Base-by-base conservation (phyloP, 2,329 filamentous ascomycete species). In the Penicillium sp. region DNA sequence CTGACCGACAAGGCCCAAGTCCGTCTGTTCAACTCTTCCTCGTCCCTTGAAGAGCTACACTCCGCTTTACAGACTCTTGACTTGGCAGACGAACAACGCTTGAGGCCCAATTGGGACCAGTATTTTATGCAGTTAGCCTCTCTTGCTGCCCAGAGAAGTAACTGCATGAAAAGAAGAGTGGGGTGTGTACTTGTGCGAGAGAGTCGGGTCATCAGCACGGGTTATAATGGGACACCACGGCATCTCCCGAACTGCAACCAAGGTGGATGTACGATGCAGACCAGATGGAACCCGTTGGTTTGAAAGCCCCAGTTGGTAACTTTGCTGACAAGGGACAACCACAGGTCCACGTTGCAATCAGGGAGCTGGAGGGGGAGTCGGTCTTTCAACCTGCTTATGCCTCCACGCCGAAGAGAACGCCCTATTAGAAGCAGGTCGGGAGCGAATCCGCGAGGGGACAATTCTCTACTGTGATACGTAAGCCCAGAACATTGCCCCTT, bases 331-430 rank as follows among this genome's bases (percentile, higher is more conserved):
- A 13, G 13, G 36, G 37, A 48, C 14, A 25, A 19, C 35, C 36
- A 2, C 47, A 79, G 77, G 77, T 59, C 73, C 78, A 10, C 80
- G 93, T 41, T 99, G 93, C 72, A 97, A 99, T 69, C 80, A 80
- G 44, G 87, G 83, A 5, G 79, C 82, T 48, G 79, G 80, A 27
- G 81, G 79, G 22, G 93, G 93, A 19, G 79, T 84, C 38, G 84
- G 81, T 0, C 78, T 99, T 16, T 83, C 85, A 4, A 95, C 92
- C 5, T 99, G 93, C 65, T 79, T 97, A 41, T 99, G 93, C 69
- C 82, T 99, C n/a, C 93, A 99, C 69, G 93, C 93, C 0, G 93
- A 99, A 75, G 93, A 99, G 73, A 99, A 99, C 68, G 93, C 93
- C 1, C 78, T 99, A 50, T 78, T 99, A 9, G 93, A 99, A 75